Conservation (phyloP, 164 flowering plant genomes). For the Macadamia tetraphylla region DNA sequence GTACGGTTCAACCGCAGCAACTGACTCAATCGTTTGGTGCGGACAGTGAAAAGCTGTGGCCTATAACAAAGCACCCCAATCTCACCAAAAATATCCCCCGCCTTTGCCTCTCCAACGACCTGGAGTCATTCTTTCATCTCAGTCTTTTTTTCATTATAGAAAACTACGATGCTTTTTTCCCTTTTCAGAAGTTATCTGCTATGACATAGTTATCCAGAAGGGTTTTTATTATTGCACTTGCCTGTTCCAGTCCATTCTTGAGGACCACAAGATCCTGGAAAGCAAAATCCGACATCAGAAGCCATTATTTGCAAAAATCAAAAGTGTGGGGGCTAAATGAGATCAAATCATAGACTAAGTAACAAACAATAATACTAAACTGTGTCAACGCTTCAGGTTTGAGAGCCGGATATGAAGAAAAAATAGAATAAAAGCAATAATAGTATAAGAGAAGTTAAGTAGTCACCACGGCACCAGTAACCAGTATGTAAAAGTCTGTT, state of each 20-base stretch:
- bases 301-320: background rate
- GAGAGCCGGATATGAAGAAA: no score
- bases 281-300: conserved; percentile 5
- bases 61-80: conserved; percentile 93
- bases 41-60: conserved; percentile 85
- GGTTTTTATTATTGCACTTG: conserved; percentile 20
- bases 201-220: background rate
- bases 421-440: no score
- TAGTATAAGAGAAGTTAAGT: background rate
- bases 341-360: no score
- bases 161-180: background rate
- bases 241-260: conserved; percentile 68
- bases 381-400: no score
- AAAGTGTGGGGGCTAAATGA: no score
- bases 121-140: conserved; percentile 20
- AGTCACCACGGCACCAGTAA: conserved; percentile 77
- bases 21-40: conserved; percentile 83
- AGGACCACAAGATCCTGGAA: conserved; percentile 65
- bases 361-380: no score
- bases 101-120: conserved; percentile 64
- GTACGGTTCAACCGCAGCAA: conserved; percentile 79
- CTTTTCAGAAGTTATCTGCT: background rate
- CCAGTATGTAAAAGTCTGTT: conserved; percentile 82
- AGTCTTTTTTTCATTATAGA: background rate
- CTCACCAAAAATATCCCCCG: conserved; percentile 85